Evolutionary conservation across 192 early-diverging fungal genomes (phyloP).

Genomic region (Phycomyces blakesleeanus): DNA sequence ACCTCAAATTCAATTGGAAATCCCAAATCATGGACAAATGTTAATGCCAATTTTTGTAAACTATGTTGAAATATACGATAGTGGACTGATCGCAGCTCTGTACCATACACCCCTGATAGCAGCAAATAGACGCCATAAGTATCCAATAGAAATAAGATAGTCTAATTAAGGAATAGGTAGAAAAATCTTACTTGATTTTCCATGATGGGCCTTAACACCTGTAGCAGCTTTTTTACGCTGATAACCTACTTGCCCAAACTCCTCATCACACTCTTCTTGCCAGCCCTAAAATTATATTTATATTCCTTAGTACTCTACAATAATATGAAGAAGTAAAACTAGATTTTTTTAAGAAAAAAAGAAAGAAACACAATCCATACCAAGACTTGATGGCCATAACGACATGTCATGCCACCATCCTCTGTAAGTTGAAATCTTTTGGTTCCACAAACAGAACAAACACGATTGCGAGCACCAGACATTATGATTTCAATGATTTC

Average conservation of each 20-base stretch:
- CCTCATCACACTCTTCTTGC: conserved; percentile 25
- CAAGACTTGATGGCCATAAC: conserved; percentile 34
- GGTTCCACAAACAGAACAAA: conserved; percentile 25
- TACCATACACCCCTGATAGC: conserved; percentile 19
- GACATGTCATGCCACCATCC: conserved; percentile 24
- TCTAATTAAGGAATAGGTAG: no score
- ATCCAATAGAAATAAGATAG: no score
- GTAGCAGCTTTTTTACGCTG: background rate
- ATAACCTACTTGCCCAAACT: background rate
- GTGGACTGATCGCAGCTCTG: background rate
- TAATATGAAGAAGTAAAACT: background rate
- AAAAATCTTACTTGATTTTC: background rate
- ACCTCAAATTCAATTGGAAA: conserved; percentile 33
- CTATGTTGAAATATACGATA: conserved; percentile 19
- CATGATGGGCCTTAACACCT: background rate
- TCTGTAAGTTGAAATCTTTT: conserved; percentile 13
- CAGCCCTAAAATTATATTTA: background rate
- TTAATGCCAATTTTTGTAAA: conserved; percentile 8
- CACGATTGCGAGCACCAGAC: conserved; percentile 3
- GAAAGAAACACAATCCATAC: conserved; percentile 3
- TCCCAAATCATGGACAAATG: conserved; percentile 21
- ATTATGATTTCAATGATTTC: background rate
- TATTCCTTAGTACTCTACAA: background rate
- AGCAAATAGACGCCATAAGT: no score
- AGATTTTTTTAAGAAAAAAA: no score